Evolutionary conservation across 148 eudicot genomes (phyloP), one percentile per base, ranked within the genome.

Genomic region (Camellia lanceoleosa): DNA sequence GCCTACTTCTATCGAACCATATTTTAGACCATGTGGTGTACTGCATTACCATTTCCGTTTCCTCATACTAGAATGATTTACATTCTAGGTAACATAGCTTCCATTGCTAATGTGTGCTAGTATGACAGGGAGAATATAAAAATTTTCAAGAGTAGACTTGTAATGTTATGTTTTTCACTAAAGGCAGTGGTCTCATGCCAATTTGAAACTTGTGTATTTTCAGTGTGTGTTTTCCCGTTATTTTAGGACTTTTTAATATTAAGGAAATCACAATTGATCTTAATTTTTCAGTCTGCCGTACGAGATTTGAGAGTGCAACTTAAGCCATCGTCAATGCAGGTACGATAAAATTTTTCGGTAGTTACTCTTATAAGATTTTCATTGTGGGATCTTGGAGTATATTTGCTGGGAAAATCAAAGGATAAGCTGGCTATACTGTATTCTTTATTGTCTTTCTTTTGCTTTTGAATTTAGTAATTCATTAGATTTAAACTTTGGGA

Each of bases 321-420:
- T 52, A 96, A 91, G 87, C 99, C 99, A 19, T 92, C 93, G 73
- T 94, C 99, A 68, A 86, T 94, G 95, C 99, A 97, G 99, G 99
- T 97, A 87, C 59, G 55, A 23, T 65, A 4, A 42, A 44, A 68
- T 49, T 43, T 23, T 19, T 7, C 30, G 13, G n/a, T 42, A 59
- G 74, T 54, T 72, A n/a, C 12, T 65, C 47, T 64, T 62, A 18
- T 54, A 30, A n/a, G 55, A 20, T 19, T 73, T 23, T 56, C 1
- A 11, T 56, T 55, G 60, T 73, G 20, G 76, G 20, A 73, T 38
- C 46, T 3, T 30, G 76, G 60, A 16, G 14, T 54, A 23, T 73
- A 73, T 73, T 73, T 73, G 18, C 19, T 14, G 54, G 30, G 9
- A 23, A 60, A 69, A 43, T 42, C 20, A 14, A 68, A 11, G 4